These are phyloP conservation scores for Verticillium albo-atrum DNA, from an alignment of 2,329 filamentous ascomycete species.

Conservation along the genomic window DNA sequence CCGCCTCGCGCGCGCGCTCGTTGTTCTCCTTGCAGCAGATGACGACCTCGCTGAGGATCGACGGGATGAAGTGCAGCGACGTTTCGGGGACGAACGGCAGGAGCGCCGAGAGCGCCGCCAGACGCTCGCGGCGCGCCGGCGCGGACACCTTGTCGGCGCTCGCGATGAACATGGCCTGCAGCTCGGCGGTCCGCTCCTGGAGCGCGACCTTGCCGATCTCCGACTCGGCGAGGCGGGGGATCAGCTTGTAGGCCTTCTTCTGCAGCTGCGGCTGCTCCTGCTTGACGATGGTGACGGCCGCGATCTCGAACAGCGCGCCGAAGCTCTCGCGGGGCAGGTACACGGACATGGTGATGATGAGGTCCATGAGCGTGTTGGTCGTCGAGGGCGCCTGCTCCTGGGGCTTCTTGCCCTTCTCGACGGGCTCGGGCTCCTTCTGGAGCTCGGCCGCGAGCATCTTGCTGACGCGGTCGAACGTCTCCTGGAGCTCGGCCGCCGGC, in stretches of 20 bases:
- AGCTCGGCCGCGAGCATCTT: conserved; percentile 76
- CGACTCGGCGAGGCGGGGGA: conserved; percentile 82
- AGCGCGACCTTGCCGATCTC: conserved; percentile 73
- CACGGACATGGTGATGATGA: conserved; percentile 92
- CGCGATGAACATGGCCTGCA: conserved; percentile 75
- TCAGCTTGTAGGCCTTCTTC: conserved; percentile 98
- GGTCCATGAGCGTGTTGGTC: conserved; percentile 91
- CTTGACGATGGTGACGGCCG: conserved; percentile 75
- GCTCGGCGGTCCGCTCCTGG: conserved; percentile 66
- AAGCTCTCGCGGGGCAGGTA: conserved; percentile 90
- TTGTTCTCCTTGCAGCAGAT: conserved; percentile 98
- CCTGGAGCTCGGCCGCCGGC: conserved; percentile 70
- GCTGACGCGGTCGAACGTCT: conserved; percentile 84
- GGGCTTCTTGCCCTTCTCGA: conserved; percentile 60
- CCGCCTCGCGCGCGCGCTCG: conserved; percentile 83
- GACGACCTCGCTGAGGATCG: conserved; percentile 88
- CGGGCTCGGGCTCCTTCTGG: conserved; percentile 42
- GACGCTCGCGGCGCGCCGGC: conserved; percentile 79
- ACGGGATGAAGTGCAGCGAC: conserved; percentile 89
- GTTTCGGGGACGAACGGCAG: conserved; percentile 71
- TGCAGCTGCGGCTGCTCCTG: conserved; percentile 86
- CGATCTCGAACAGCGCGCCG: conserved; percentile 78
- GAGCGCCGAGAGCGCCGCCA: conserved; percentile 76
- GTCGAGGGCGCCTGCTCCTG: conserved; percentile 79
- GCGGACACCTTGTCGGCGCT: conserved; percentile 82